These are phyloP conservation scores for Diplodia scrobiculata DNA, from an alignment of 2,329 filamentous ascomycete species.

Conservation along the genomic window DNA sequence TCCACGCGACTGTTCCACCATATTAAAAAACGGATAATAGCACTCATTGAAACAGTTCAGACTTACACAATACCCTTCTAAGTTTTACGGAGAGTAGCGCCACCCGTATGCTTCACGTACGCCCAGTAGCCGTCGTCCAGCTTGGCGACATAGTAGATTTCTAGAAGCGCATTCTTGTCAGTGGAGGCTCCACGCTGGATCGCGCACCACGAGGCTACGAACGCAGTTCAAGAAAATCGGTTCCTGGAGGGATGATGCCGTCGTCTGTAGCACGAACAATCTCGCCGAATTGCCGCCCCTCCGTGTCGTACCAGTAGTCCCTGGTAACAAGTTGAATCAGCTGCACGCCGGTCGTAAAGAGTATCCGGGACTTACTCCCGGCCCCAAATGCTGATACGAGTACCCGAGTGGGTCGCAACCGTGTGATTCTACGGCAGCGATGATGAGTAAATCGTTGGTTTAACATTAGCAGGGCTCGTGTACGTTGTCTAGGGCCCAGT, in stretches of 20 bases:
- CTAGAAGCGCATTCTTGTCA: background rate
- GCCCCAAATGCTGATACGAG: slow-evolving; percentile 1
- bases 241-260: background rate
- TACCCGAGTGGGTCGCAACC: background rate
- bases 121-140: slow-evolving; percentile 5
- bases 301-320: slow-evolving; percentile 2
- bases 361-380: background rate
- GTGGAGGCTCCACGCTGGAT: background rate
- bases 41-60: background rate
- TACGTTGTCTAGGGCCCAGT: background rate
- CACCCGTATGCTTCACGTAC: background rate
- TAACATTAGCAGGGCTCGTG: background rate
- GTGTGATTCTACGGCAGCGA: background rate
- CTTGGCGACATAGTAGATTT: background rate
- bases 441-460: background rate
- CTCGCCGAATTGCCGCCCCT: background rate
- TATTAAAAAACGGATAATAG: background rate
- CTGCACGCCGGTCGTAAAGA: background rate
- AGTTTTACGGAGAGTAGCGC: background rate
- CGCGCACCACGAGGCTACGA: background rate
- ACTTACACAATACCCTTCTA: slow-evolving; percentile 2
- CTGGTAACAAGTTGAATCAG: background rate
- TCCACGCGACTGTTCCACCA: background rate
- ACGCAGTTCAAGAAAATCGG: background rate
- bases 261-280: background rate